These are phyloP conservation scores for Verbascum thapsus DNA, from an alignment of 257 asterid genomes.

Conservation along the genomic window DNA sequence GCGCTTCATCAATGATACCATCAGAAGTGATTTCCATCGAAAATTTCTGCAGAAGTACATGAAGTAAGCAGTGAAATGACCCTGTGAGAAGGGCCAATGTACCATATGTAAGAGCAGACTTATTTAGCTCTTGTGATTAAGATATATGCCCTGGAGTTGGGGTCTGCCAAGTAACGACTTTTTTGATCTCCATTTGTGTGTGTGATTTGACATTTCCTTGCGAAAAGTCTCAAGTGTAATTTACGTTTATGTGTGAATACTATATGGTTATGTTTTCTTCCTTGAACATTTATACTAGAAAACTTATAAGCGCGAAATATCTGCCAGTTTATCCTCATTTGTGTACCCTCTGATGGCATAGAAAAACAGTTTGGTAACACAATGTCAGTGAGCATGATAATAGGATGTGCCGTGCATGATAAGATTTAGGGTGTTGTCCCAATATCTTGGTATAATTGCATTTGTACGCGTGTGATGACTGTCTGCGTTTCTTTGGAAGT, in stretches of 20 bases:
- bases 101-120: neutral
- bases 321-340: neutral
- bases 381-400: neutral
- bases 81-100: neutral
- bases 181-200: neutral
- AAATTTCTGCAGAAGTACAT: conserved; percentile 80
- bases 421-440: too few species aligned
- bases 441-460: too few species aligned
- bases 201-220: neutral
- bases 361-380: neutral
- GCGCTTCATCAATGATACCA: conserved; percentile 91
- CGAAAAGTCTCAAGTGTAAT: neutral
- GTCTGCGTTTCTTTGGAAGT: too few species aligned
- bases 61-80: conserved; percentile 38
- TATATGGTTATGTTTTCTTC: neutral
- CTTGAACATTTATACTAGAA: neutral
- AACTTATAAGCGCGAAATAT: too few species aligned
- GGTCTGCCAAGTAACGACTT: neutral
- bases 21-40: conserved; percentile 81
- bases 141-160: neutral
- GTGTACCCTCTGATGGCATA: neutral
- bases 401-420: neutral
- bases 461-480: too few species aligned
- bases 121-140: neutral
- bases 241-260: neutral